Base-by-base conservation (phyloP, 139 green algal genomes). In the Coelastrella sp. region DNA sequence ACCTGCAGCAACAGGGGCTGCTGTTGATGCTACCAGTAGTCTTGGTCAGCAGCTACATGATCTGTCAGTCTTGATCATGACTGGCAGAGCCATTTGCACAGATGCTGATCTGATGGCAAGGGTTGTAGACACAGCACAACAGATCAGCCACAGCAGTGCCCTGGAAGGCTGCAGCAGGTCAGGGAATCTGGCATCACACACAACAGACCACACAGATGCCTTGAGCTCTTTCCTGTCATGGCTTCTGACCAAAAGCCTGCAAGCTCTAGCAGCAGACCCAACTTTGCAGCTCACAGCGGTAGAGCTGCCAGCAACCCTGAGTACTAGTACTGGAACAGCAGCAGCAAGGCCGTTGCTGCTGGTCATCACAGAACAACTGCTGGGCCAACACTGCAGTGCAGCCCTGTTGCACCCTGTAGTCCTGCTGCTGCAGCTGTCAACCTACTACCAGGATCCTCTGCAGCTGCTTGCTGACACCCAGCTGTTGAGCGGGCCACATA, bases 371-470 rank as follows among this genome's bases (percentile, higher is more conserved):
- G 11, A 40, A 2, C 35, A 74, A 27, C 30, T 71, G 62, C 62
- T 66, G 57, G 21, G 23, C 27, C 17, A 19, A 15, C 7, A 71
- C 40, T 78, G 69, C 23, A 40, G 19, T 35, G 40, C 41, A 60
- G 40, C 23, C 4, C 11, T 63, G 41, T 40, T 62, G 23, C 41
- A 43, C 17, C 35, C 38, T 27, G 19, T 51, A 19, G 25, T 45
- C 25, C n/a, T 45, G 45, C 43, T 79, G 72, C 72, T 45, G 72
- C 72, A 79, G 43, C 69, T 57, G 34, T 53, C 25, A 32, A 19
- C 13, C 3, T 53, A 57, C 38, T 25, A 38, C 50, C 17, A n/a
- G 37, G 19, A 32, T 13, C 13, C 23, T 4, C 5, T 17, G 17
- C 38, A 43, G 67, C 67, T 76, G 5, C 17, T 51, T n/a, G 37